Evolutionary conservation across 257 asterid genomes (phyloP).

Genomic region (Nemophila menziesii): DNA sequence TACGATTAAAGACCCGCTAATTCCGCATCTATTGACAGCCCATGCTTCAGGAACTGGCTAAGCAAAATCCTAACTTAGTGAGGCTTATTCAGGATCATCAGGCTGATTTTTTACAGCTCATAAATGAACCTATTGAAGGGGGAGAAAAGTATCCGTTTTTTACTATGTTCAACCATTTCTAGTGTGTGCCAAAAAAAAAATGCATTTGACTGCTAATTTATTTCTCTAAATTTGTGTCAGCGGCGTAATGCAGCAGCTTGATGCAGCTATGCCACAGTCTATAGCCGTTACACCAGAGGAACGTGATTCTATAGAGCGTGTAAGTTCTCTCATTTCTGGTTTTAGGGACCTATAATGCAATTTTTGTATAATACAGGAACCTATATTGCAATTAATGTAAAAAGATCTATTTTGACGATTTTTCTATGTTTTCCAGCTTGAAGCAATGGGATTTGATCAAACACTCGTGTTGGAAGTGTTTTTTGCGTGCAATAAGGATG

Average conservation of each 20-base stretch:
- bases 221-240: conserved; percentile 17
- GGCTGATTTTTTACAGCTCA: conserved; percentile 73
- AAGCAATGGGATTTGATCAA: conserved; percentile 82
- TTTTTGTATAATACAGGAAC: too few relatives aligned
- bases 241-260: conserved; percentile 47
- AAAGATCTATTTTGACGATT: too few relatives aligned
- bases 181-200: not conserved
- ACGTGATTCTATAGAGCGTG: conserved; percentile 68
- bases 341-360: not conserved
- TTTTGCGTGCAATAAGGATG: conserved; percentile 91
- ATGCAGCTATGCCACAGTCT: conserved; percentile 54
- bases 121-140: conserved; percentile 79
- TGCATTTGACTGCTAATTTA: not conserved
- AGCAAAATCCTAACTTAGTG: conserved; percentile 66
- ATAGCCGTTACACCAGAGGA: conserved; percentile 60
- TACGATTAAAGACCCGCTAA: not conserved
- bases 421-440: conserved; percentile 37
- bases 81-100: conserved; percentile 78
- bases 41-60: conserved; percentile 84
- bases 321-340: conserved; percentile 14
- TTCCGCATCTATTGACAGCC: conserved; percentile 42
- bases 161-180: conserved; percentile 1
- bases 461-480: conserved; percentile 60
- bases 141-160: conserved; percentile 49
- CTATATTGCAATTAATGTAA: too few relatives aligned